These are phyloP conservation scores for Avena insularis DNA, from an alignment of 176 grass and related monocot species.

Conservation along the genomic window DNA sequence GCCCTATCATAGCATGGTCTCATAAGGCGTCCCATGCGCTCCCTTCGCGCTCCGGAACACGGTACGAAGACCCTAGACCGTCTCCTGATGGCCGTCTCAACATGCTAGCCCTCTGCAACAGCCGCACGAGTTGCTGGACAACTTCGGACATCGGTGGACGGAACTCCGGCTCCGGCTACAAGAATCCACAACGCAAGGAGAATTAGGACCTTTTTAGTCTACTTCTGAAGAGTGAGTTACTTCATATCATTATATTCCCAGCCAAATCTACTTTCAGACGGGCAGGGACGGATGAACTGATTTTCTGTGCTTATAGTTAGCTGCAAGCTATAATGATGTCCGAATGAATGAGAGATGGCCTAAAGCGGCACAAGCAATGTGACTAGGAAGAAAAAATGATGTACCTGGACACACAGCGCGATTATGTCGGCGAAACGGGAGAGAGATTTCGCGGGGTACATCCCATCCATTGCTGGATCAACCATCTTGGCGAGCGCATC, in stretches of 20 bases:
- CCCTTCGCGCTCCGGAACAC: conserved; percentile 60
- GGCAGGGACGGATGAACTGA: background rate
- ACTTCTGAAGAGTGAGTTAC: background rate
- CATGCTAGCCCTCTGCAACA: conserved; percentile 82
- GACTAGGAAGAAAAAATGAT: background rate
- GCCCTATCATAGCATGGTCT: background rate
- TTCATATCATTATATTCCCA: background rate
- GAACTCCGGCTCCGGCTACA: conserved; percentile 94
- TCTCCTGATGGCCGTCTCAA: conserved; percentile 68
- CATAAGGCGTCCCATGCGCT: conserved; percentile 17
- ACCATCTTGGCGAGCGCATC: conserved; percentile 92
- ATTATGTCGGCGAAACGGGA: conserved; percentile 97
- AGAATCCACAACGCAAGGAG: background rate
- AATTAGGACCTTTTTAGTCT: background rate
- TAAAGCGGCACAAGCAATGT: background rate
- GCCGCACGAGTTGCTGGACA: conserved; percentile 86
- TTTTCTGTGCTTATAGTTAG: conserved; percentile 1
- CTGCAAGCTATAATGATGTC: conserved; percentile 11
- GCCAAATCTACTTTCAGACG: background rate
- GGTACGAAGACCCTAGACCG: conserved; percentile 74
- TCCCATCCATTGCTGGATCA: conserved; percentile 80
- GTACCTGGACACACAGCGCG: conserved; percentile 94
- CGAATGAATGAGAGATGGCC: background rate
- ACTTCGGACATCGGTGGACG: conserved; percentile 95
- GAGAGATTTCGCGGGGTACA: conserved; percentile 94